phyloP scores from a whole-genome alignment of 768 basidiomycete genomes.

The Russula vinacea region DNA sequence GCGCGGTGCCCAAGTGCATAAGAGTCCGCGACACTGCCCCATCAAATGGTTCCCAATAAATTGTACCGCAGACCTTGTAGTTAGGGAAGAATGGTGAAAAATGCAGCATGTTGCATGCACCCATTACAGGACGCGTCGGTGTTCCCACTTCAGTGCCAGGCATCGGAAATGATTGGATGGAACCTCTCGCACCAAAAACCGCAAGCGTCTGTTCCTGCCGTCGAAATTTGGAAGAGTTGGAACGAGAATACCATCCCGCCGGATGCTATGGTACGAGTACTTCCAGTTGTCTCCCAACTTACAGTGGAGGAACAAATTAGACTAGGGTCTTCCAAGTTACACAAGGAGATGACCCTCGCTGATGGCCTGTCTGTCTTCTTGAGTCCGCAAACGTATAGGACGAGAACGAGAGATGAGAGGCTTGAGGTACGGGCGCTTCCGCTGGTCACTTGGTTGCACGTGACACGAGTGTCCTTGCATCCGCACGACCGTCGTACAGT shows the following conservation, averaged over 20 bases:
- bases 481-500: constrained; percentile 56
- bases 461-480: constrained; percentile 78
- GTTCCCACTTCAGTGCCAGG: no score
- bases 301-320: background rate
- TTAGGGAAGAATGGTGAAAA: no score
- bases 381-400: constrained; percentile 51
- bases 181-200: no score
- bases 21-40: constrained; percentile 75
- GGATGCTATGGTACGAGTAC: constrained; percentile 65
- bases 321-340: no score
- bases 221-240: constrained; percentile 78
- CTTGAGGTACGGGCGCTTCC: constrained; percentile 68
- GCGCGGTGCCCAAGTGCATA: constrained; percentile 63
- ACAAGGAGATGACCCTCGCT: constrained; percentile 37
- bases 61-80: no score
- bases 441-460: constrained; percentile 62
- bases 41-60: constrained; percentile 77
- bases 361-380: constrained; percentile 58
- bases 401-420: constrained; percentile 59
- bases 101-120: no score
- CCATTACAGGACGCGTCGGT: constrained; percentile 34
- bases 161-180: no score
- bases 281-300: constrained; percentile 76
- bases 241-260: constrained; percentile 77
- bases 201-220: constrained; percentile 63